These are phyloP conservation scores for Iris pallida DNA, from an alignment of 116 monocot species.

Conservation along the genomic window DNA sequence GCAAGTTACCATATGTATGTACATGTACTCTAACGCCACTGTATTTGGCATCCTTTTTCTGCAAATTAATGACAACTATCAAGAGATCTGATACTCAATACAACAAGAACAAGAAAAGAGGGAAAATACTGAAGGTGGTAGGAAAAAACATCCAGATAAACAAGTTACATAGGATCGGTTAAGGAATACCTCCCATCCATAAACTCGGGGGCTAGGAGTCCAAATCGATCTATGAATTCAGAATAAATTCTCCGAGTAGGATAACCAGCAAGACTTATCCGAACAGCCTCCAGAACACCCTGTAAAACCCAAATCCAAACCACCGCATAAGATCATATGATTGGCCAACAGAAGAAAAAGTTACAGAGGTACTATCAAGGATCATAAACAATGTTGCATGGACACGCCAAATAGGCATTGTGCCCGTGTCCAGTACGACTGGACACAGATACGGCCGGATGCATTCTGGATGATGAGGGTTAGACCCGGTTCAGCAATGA, in stretches of 20 bases:
- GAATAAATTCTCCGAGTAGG: slow-evolving; percentile 86
- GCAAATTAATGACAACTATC: too few species aligned
- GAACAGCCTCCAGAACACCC: slow-evolving; percentile 96
- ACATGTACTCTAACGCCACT: too few species aligned
- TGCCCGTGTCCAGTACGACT: too few species aligned
- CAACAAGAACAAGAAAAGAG: slow-evolving; percentile 1
- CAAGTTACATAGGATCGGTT: background rate
- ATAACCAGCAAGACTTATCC: slow-evolving; percentile 97
- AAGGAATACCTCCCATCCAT: slow-evolving; percentile 62
- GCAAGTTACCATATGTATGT: too few species aligned
- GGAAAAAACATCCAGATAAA: background rate
- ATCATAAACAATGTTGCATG: too few species aligned
- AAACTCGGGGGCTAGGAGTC: slow-evolving; percentile 55
- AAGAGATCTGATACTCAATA: too few species aligned
- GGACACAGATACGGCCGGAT: too few species aligned
- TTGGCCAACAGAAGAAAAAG: background rate
- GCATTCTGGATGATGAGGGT: too few species aligned
- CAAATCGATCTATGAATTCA: slow-evolving; percentile 94
- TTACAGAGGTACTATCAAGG: too few species aligned
- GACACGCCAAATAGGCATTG: too few species aligned
- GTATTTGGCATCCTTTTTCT: too few species aligned
- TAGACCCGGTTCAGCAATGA: too few species aligned
- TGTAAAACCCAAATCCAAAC: slow-evolving; percentile 18
- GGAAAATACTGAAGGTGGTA: background rate
- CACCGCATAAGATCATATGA: background rate